Evolutionary conservation across 2,329 filamentous ascomycete species (phyloP).

Genomic region (Aquanectria penicillioides): DNA sequence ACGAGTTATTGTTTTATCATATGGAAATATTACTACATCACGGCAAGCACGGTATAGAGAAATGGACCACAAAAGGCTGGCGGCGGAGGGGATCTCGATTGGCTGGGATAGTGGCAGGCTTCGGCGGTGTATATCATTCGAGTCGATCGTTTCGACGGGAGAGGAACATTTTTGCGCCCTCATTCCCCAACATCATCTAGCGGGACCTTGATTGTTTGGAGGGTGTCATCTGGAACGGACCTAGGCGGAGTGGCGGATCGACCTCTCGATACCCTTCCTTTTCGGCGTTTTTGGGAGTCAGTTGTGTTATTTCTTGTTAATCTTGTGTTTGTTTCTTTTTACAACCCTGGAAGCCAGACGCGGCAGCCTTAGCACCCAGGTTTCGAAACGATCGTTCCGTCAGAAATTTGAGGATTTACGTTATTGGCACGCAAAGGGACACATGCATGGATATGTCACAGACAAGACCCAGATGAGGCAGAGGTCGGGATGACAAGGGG

Average conservation of each 20-base stretch:
- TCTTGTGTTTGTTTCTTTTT: constrained; percentile 1
- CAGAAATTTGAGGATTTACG: constrained; percentile 17
- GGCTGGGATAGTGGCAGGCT: constrained; percentile 26
- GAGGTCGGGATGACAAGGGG: background rate
- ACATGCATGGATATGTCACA: constrained; percentile 27
- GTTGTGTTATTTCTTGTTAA: constrained; percentile 24
- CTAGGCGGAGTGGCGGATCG: constrained; percentile 34
- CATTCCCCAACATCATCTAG: constrained; percentile 22
- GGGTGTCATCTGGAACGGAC: constrained; percentile 19
- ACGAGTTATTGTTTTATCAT: constrained; percentile 31
- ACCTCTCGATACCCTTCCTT: constrained; percentile 44
- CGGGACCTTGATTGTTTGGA: constrained; percentile 33
- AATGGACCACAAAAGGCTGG: constrained; percentile 40
- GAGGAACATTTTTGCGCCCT: constrained; percentile 25
- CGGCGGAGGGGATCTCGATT: constrained; percentile 32
- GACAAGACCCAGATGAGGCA: constrained; percentile 1
- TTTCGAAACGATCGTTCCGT: constrained; percentile 37
- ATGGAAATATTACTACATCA: constrained; percentile 39
- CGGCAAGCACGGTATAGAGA: constrained; percentile 42
- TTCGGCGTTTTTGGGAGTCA: constrained; percentile 38
- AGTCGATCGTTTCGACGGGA: constrained; percentile 42
- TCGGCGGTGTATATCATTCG: constrained; percentile 44
- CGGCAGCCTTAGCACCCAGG: constrained; percentile 19
- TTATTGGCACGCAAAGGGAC: constrained; percentile 7
- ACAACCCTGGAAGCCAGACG: constrained; percentile 14